Evolutionary conservation across 345 rosid species (phyloP), one percentile per base, ranked within the genome.

Genomic region (Eucalyptus rudis): DNA sequence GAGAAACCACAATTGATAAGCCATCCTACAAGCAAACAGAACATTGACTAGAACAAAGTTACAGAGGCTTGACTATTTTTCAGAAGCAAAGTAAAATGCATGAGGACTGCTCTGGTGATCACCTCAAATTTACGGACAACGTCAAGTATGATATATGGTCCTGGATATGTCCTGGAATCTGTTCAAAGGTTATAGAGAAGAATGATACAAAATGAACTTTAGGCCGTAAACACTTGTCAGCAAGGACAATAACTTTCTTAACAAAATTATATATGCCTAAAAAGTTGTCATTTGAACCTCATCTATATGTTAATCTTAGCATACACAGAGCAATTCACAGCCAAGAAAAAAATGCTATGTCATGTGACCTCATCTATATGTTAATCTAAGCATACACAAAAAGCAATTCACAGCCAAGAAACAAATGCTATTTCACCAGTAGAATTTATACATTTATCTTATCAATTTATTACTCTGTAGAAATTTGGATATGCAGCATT

Each of bases 151-250:
- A 97, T 59, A 91, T 96, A 93, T 19, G 99, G 99, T 85, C 99
- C 99, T 52, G 99, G 99, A 89, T 94, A 94, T 91, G 94, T 94
- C 93, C 92, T 96, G 88, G 99, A 94, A 92, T 94, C 99, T 97
- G 95, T 84, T 91, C 59, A 91, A 92, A n/a, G 76, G 45, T 51
- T 84, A 86, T 86, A 83, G 56, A 68, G 80, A 68, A 33, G 80
- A 68, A 76, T 40, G 83, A 76, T 76, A 20, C 47, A 76, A 36
- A 76, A 76, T 20, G 83, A 76, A 36, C 45, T 76, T 76, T 36
- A 71, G 45, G 45, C 47, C 20, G 13, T 68, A 33, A 33, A 68
- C 4, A 33, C 80, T 68, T 31, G 80, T 33, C 80, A 33, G 80
- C 24, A 17, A 33, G 44, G 19, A 68, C 22, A 10, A 33, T 68